Evolutionary conservation across 2,329 filamentous ascomycete species (phyloP), one percentile per base, ranked within the genome.

Genomic region (Arachnopeziza araneosa): DNA sequence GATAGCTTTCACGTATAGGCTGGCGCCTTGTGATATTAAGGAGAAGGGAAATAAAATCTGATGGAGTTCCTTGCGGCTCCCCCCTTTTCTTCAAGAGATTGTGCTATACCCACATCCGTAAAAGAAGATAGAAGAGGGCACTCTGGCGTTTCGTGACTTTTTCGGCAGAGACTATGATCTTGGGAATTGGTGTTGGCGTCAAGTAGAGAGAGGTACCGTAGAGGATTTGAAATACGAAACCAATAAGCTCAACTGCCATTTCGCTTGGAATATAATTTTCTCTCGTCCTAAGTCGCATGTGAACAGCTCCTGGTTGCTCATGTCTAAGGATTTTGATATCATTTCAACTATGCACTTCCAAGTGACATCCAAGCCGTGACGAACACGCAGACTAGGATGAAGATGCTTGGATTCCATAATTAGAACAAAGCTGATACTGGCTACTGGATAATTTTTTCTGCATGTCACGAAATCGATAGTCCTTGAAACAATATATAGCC

Each of bases 31-130:
- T 30, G 26, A n/a, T n/a, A 32, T 17, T 14, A 44, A 6, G 12
- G 17, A 44, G 36, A 44, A 19, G 6, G 36, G 12, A 44, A 44
- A 19, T 17, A 7, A 19, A 44, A 44, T 44, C 17, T 44, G 36
- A 12, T 14, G 36, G 4, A 17, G 36, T 14, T 30, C 6, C 17
- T 19, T 62, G 4, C 12, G 17, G 12, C 17, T 7, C 36, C 17
- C 17, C 17, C 36, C 75, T 30, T 74, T 59, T 73, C 71, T 49
- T 69, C 69, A 21, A 52, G 51, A 17, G 10, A 7, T 7, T 44
- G 36, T 14, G 36, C 36, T 44, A 44, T 19, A 19, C 36, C 26
- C 36, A 44, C 12, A 44, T 44, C 17, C 36, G 36, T 44, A 44
- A 44, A 44, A 44, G 36, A 44, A 44, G 36, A 14, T 44, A 44